Base-by-base conservation (phyloP, 768 basidiomycete genomes). In the Cytidiella melzeri region DNA sequence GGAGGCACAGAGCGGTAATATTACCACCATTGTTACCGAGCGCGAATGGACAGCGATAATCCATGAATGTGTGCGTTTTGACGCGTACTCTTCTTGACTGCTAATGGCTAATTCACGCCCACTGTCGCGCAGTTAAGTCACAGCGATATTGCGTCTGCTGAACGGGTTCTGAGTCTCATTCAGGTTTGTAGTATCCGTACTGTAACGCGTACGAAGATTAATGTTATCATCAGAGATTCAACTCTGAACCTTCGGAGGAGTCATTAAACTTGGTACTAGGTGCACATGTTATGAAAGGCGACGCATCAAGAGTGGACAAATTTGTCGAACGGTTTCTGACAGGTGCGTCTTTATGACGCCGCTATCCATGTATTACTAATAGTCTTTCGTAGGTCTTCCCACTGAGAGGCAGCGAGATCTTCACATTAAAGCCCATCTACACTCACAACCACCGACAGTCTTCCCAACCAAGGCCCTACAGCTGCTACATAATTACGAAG, bases 401-500 rank as follows among this genome's bases (percentile, higher is more conserved):
- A 80, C 75, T 0, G 76, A 76, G 30, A 61, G 53, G 15, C 85
- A 87, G 55, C 79, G 81, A 2, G 80, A 91, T 57, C 72, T 89
- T 13, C 84, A 92, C 53, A 67, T 94, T 52, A 82, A 81, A 61
- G 73, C 81, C 0, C 76, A 87, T 59, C 65, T 92, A 27, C 70
- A 69, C 36, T 68, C 78, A 1, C 64, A 73, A 4, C 68, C 80
- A 0, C 54, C 60, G 0, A 68, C 74, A 20, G 66, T 64, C 0
- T 72, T 88, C 34, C 84, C 87, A 2, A 71, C 73, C 1, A 63
- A 73, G 9, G 90, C 92, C 1, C 73, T 94, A 15, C 61, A 70
- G 0, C 66, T 86, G 41, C 73, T 96, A 13, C 86, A 91, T 53
- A 59, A 71, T 1, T 91, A 89, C 63, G 94, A 96, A 67, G 61